Percentiles rank a stretch among this genome's conserved stretches.
Conservation (phyloP, 2,329 filamentous ascomycete species). For the Fusarium dlaminii region DNA sequence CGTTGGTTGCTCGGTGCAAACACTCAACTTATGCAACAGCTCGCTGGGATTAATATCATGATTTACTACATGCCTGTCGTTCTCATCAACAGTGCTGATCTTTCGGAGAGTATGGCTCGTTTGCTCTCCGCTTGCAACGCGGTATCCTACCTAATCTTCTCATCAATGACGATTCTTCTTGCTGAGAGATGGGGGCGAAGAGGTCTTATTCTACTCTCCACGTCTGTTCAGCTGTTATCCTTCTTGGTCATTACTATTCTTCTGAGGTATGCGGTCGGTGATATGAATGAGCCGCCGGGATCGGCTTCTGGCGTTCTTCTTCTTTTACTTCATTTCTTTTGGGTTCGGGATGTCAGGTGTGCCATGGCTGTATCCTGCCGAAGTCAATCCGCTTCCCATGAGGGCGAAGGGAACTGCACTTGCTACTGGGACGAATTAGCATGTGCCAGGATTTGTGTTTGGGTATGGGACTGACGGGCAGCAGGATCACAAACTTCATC, state of each 20-base stretch:
- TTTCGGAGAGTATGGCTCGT: constrained; percentile 58
- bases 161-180: background rate
- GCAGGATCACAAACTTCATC: constrained; percentile 40
- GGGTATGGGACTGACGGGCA: background rate
- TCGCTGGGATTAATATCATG: constrained; percentile 24
- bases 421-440: constrained; percentile 31
- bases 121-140: constrained; percentile 59
- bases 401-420: constrained; percentile 41
- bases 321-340: constrained; percentile 30
- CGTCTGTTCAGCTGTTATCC: constrained; percentile 10
- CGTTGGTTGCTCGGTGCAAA: constrained; percentile 53
- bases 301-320: constrained; percentile 30
- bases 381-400: constrained; percentile 49
- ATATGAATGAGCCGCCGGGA: background rate
- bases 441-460: background rate
- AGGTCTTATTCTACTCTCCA: constrained; percentile 29
- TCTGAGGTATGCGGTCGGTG: constrained; percentile 8
- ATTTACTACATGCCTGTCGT: constrained; percentile 55
- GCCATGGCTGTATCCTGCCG: constrained; percentile 46
- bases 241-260: constrained; percentile 30
- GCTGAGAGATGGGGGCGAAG: constrained; percentile 19
- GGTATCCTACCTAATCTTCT: constrained; percentile 35
- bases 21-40: constrained; percentile 45
- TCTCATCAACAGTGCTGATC: constrained; percentile 59
- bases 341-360: constrained; percentile 33